Evolutionary conservation across 2,329 filamentous ascomycete species (phyloP).

Genomic region (Aspergillus sp.): DNA sequence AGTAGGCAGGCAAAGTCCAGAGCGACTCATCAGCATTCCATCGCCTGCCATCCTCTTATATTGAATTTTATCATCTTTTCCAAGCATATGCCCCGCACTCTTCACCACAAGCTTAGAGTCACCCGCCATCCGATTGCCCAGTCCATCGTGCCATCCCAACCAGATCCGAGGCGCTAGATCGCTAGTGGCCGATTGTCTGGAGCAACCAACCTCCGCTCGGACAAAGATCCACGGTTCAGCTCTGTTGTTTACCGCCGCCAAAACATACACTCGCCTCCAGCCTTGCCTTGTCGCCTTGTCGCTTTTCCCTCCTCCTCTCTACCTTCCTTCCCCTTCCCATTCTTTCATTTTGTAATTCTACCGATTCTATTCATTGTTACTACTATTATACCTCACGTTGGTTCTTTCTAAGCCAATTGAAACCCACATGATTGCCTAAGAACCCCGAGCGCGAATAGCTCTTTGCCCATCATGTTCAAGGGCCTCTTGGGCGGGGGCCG

Average conservation of each 20-base stretch:
- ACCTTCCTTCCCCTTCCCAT: conserved; percentile 3
- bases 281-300: conserved; percentile 14
- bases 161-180: conserved; percentile 22
- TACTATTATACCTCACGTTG: background rate
- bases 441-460: conserved; percentile 24
- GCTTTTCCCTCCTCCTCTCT: conserved; percentile 4
- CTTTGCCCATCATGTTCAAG: conserved; percentile 40
- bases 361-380: conserved; percentile 11
- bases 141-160: conserved; percentile 6
- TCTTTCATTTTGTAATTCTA: conserved; percentile 9
- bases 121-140: background rate
- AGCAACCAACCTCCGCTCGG: conserved; percentile 25
- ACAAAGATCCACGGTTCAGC: conserved; percentile 34
- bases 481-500: conserved; percentile 39
- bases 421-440: conserved; percentile 30
- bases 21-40: background rate
- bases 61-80: background rate
- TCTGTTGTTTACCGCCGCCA: conserved; percentile 30
- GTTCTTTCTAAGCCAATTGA: conserved; percentile 2
- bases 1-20: background rate
- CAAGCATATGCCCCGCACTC: conserved; percentile 1
- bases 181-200: conserved; percentile 29
- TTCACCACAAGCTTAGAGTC: conserved; percentile 1
- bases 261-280: conserved; percentile 17
- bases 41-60: background rate